Conservation (phyloP, 176 grass and related monocot genomes). For the Elymus sibiricus region DNA sequence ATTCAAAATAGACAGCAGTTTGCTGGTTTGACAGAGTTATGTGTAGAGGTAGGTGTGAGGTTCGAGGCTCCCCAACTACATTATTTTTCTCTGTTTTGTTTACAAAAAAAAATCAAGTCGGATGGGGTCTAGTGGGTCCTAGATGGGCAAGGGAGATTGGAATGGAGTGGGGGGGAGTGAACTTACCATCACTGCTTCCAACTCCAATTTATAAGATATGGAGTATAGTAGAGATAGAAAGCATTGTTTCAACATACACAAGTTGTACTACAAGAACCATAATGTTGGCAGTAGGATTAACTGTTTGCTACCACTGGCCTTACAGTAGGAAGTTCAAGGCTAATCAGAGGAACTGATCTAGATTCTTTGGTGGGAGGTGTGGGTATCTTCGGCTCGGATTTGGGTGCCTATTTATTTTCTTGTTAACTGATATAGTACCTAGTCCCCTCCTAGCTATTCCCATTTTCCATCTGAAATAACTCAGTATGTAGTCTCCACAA, state of each 20-base stretch:
- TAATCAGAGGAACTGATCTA: not conserved
- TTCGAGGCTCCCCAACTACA: too few relatives aligned
- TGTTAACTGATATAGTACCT: not conserved
- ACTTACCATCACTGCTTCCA: too few relatives aligned
- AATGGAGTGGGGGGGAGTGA: too few relatives aligned
- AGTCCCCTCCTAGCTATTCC: not conserved
- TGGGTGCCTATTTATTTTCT: not conserved
- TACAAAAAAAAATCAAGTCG: too few relatives aligned
- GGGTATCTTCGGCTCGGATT: not conserved
- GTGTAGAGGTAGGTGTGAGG: too few relatives aligned
- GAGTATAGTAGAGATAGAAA: not conserved
- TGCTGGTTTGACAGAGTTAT: too few relatives aligned
- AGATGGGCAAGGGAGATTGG: too few relatives aligned
- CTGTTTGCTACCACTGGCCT: not conserved
- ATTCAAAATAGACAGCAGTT: too few relatives aligned
- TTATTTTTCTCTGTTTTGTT: too few relatives aligned
- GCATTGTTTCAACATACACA: conserved; percentile 5
- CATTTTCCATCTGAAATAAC: not conserved
- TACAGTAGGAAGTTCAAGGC: conserved; percentile 12
- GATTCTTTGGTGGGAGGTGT: not conserved
- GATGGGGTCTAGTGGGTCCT: too few relatives aligned
- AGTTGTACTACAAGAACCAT: not conserved
- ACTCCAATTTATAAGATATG: too few relatives aligned
- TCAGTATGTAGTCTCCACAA: not conserved
- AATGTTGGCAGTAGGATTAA: not conserved